Evolutionary conservation across 768 basidiomycete genomes (phyloP), one percentile per base, ranked within the genome.

Genomic region (Agrocybe praecox): DNA sequence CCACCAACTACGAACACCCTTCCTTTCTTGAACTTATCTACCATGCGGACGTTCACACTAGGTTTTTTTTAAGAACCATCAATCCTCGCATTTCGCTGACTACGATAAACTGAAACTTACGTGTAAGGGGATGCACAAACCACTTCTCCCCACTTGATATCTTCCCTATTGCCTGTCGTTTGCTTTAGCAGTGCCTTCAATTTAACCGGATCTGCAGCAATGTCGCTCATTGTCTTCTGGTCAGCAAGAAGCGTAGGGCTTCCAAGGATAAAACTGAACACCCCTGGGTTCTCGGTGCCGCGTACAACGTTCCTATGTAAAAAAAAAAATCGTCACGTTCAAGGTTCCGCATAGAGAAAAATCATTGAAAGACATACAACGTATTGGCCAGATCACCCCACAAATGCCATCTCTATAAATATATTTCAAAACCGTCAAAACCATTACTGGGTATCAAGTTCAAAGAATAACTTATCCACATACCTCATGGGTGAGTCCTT

Each of bases 1-100:
- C 80, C 81, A 53, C 81, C 82, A 33, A 64, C 72, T 23, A 82
- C 51, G 54, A 81, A 79, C 14, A 73, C 76, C 10, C 78, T 70
- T 1, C 78, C 79, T 15, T 63, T 53, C 10, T 65, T 52, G 60
- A 83, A 78, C 19, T 67, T 69, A 45, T 80, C 61, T 1, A 69
- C 75, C 76, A 79, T 79, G 12, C 82, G 69, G 6, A 59, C 42
- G 36, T 52, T 55, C 6, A 43, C 21, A 15, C 58, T 59, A 19
- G 5, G 14, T 40, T 14, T n/a, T n/a, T n/a, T n/a, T n/a, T n/a
- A n/a, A n/a, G n/a, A n/a, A n/a, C n/a, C n/a, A n/a, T n/a, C n/a
- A n/a, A n/a, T n/a, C n/a, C n/a, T n/a, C n/a, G n/a, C n/a, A n/a
- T n/a, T n/a, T n/a, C n/a, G n/a, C n/a, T n/a, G n/a, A n/a, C n/a